Evolutionary conservation across 495 filamentous ascomycete species (phyloP).

Genomic region (Entonaema liquescens): DNA sequence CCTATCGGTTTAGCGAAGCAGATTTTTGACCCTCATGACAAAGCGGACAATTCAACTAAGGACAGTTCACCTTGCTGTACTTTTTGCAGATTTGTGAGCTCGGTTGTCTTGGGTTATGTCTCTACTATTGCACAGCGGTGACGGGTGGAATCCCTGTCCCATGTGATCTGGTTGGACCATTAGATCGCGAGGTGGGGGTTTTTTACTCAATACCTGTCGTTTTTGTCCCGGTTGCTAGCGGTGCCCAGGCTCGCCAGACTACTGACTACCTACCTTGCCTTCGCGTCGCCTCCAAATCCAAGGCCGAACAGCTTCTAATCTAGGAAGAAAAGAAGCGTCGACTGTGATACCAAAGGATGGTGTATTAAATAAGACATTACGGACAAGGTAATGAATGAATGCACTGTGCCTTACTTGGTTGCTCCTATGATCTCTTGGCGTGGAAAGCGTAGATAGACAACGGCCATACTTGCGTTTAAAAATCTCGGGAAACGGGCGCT

Average conservation of each 20-base stretch:
- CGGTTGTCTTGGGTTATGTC: slow-evolving; percentile 41
- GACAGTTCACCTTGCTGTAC: slow-evolving; percentile 23
- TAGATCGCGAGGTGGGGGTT: slow-evolving; percentile 37
- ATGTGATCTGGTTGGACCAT: slow-evolving; percentile 39
- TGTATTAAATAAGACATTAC: slow-evolving; percentile 1
- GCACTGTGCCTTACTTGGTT: slow-evolving; percentile 18
- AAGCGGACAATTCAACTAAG: slow-evolving; percentile 6
- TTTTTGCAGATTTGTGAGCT: slow-evolving; percentile 31
- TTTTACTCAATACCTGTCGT: slow-evolving; percentile 34
- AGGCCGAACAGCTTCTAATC: slow-evolving; percentile 4
- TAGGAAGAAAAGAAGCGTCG: not conserved
- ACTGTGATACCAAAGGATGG: not conserved
- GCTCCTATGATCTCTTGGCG: slow-evolving; percentile 20
- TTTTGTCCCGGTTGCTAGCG: slow-evolving; percentile 29
- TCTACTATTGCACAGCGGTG: slow-evolving; percentile 41
- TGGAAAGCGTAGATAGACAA: slow-evolving; percentile 29
- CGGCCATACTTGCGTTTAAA: slow-evolving; percentile 29
- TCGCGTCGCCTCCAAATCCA: slow-evolving; percentile 18
- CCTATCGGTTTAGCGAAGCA: not conserved
- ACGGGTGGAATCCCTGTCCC: slow-evolving; percentile 28
- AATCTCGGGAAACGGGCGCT: slow-evolving; percentile 33
- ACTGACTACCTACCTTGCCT: slow-evolving; percentile 25
- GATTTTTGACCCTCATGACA: not conserved
- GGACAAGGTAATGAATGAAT: not conserved
- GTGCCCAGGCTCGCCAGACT: slow-evolving; percentile 34